Evolutionary conservation across 2,329 filamentous ascomycete species (phyloP).

Genomic region (Cadophora malorum): DNA sequence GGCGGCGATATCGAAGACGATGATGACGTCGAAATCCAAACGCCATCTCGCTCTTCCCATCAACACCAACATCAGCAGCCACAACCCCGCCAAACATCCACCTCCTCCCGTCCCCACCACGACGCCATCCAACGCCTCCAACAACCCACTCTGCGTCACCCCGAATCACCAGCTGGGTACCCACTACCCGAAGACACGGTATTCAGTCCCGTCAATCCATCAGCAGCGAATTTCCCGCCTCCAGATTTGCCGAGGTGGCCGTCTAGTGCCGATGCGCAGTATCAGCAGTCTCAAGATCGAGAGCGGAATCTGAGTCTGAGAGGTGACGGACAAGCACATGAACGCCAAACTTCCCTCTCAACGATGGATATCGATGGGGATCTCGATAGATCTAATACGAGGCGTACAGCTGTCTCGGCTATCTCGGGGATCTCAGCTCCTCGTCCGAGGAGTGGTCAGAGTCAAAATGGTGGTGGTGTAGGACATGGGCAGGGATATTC

Average conservation of each 20-base stretch:
- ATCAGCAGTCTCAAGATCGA: background rate
- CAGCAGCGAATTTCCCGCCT: slow-evolving; percentile 30
- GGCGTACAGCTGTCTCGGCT: slow-evolving; percentile 34
- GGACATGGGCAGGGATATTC: background rate
- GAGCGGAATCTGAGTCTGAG: background rate
- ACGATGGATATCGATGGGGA: slow-evolving; percentile 24
- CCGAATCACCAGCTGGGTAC: slow-evolving; percentile 39
- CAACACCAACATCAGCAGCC: too few species aligned
- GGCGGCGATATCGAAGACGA: slow-evolving; percentile 28
- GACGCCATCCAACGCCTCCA: slow-evolving; percentile 32
- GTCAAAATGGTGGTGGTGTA: background rate
- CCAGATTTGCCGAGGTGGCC: slow-evolving; percentile 38
- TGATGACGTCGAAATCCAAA: slow-evolving; percentile 27
- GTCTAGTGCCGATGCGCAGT: slow-evolving; percentile 6
- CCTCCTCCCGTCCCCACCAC: slow-evolving; percentile 14
- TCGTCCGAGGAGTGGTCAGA: background rate
- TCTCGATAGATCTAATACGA: slow-evolving; percentile 37
- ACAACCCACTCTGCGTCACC: slow-evolving; percentile 37
- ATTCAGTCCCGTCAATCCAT: slow-evolving; percentile 38
- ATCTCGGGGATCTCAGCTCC: slow-evolving; percentile 29
- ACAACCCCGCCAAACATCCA: background rate
- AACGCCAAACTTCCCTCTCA: slow-evolving; percentile 21
- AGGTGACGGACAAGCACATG: background rate
- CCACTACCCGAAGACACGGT: slow-evolving; percentile 37
- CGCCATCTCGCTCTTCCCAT: background rate